Evolutionary conservation across 2,329 filamentous ascomycete species (phyloP), one percentile per base, ranked within the genome.

Genomic region (Rugonectria rugulosa): DNA sequence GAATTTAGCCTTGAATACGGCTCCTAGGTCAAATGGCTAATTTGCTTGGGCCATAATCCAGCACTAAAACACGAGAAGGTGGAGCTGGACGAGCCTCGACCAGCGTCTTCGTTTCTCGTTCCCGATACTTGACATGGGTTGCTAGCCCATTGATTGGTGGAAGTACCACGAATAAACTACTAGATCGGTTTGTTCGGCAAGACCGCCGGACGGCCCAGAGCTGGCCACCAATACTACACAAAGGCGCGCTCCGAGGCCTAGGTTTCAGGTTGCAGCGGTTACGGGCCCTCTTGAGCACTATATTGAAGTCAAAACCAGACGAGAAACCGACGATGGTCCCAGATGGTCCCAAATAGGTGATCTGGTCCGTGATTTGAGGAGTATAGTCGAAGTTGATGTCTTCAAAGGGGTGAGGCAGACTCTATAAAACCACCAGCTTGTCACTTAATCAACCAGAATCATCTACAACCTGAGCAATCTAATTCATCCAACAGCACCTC

Each of bases 351-450:
- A 36, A 42, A 41, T 11, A 7, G 46, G 46, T 11, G 27, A 11
- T 27, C 26, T 17, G 10, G n/a, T 24, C 46, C 46, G 46, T 50
- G 42, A 50, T 50, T 38, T 24, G 26, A 50, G 46, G 45, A 48
- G 32, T 31, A 42, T 12, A 10, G 2, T 12, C 3, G 21, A 23
- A 32, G 15, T 19, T 15, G 8, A 19, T 20, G 26, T 20, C 24
- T 20, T 15, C 14, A 20, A 19, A 46, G n/a, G 31, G 29, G 19
- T 10, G 5, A 10, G 12, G n/a, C 8, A 32, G 17, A 41, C 20
- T 11, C 34, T 50, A 42, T 42, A 50, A 50, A 34, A 37, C 40
- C 45, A 12, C 15, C 17, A 36, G 32, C n/a, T n/a, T 31, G n/a
- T 4, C 12, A 20, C 9, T 4, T 3, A 12, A 14, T 7, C 20